Percentiles rank a stretch among this genome's conserved stretches.
Evolutionary conservation across 2,329 filamentous ascomycete species (phyloP).

Genomic region (Cercospora sp.): DNA sequence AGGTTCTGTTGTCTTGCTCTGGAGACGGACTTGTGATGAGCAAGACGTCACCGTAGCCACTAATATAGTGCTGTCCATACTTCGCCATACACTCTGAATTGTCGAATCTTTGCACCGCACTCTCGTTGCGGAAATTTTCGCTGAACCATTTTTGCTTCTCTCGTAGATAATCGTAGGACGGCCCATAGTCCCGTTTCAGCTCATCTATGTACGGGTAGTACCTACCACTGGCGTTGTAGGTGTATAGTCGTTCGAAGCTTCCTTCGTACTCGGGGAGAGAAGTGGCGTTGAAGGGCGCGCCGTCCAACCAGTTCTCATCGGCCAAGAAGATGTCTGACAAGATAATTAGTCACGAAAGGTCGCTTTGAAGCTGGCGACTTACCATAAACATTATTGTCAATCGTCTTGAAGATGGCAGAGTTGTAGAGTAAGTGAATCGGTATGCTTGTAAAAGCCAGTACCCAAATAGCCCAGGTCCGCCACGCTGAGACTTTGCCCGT

Average conservation of each 20-base stretch:
- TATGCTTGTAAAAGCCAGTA: conserved; percentile 36
- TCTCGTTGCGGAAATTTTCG: background rate
- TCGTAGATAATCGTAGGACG: background rate
- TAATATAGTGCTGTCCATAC: background rate
- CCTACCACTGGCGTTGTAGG: background rate
- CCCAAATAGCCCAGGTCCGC: conserved; percentile 28
- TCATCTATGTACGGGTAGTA: background rate
- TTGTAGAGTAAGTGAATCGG: conserved; percentile 43
- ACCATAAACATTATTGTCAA: conserved; percentile 28
- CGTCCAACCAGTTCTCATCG: background rate
- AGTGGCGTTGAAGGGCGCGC: background rate
- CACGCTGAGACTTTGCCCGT: conserved; percentile 22
- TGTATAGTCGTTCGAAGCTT: background rate
- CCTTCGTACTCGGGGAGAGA: background rate
- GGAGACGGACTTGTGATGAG: background rate
- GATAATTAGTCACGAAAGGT: background rate
- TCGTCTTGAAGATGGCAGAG: conserved; percentile 33
- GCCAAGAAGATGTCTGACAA: background rate
- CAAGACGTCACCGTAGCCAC: background rate
- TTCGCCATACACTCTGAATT: background rate
- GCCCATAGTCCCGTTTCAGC: background rate
- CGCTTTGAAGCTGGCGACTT: background rate
- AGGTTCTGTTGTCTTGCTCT: background rate
- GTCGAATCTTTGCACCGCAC: background rate
- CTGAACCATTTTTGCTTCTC: background rate